Evolutionary conservation across 257 asterid genomes (phyloP), one percentile per base, ranked within the genome.

Genomic region (Solanum sejunctum): DNA sequence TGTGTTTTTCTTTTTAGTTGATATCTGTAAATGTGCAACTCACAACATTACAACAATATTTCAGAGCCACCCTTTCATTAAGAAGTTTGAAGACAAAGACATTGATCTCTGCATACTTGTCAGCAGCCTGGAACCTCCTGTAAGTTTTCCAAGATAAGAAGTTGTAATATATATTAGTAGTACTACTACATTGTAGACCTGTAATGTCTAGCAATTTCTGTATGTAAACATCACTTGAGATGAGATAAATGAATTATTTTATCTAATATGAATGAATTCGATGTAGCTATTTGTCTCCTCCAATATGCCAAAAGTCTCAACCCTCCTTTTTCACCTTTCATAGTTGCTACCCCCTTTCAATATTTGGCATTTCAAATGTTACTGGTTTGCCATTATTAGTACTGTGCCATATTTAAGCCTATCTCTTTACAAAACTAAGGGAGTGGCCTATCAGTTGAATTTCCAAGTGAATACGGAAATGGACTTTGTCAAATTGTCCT

Each of bases 81-180:
- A 94, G 93, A 97, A 97, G 87, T 97, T 97, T 52, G 98, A 97
- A 89, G 98, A 94, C 90, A 95, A 90, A 89, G 99, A 95, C 88
- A 92, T 95, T 51, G 95, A 95, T 92, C 96, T 97, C 84, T 83
- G 97, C 86, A 93, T 93, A 84, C 91, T 97, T 87, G 97, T 97
- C 32, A 91, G 96, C 54, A 89, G 91, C 90, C 90, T 97, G 92
- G 99, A 97, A 84, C 89, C 96, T 61, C 99, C 98, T 2, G 92
- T 91, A 47, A 96, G 88, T 92, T 86, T 94, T 88, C 84, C 94
- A 80, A 91, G 96, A 89, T 94, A 80, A 91, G 16, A 80, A 91
- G 16, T 21, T 84, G 64, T 58, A 61, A 26, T 81, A 36, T 63
- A 69, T 39, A n/a, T 32, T 20, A 67, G 41, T 63, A 75, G 4